phyloP scores from a whole-genome alignment of 1,284 basidiomycete species.

The Pseudozyma thailandica region DNA sequence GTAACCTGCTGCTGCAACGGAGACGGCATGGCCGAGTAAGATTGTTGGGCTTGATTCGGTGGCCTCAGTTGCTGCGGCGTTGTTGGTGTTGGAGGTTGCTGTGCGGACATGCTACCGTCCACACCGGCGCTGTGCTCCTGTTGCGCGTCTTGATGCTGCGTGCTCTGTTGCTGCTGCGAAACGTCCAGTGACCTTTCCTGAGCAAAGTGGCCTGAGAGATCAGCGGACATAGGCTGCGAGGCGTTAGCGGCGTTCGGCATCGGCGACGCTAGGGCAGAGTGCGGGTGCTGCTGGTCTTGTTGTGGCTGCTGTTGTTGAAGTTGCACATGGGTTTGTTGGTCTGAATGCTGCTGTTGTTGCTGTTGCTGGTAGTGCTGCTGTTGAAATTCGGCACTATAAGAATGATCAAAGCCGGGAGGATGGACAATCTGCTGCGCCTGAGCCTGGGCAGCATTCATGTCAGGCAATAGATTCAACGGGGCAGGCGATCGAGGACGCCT shows the following conservation, averaged over 20 bases:
- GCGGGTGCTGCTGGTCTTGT: constrained; percentile 20
- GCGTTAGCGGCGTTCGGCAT: too few relatives aligned
- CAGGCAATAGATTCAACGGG: constrained; percentile 13
- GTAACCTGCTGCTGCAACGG: constrained; percentile 30
- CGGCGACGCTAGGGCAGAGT: constrained; percentile 19
- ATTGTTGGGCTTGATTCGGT: constrained; percentile 20
- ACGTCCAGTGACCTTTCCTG: too few relatives aligned
- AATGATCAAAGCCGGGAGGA: constrained; percentile 15
- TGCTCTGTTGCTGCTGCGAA: constrained; percentile 7
- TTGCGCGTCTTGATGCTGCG: constrained; percentile 18
- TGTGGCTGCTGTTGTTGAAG: constrained; percentile 7
- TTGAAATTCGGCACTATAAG: constrained; percentile 17
- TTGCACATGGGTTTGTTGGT: constrained; percentile 14
- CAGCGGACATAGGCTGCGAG: constrained; percentile 7
- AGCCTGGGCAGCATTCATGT: constrained; percentile 25
- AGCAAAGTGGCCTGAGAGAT: constrained; percentile 7
- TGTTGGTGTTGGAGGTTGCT: constrained; percentile 13
- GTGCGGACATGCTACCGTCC: neutral
- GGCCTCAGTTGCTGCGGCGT: constrained; percentile 17
- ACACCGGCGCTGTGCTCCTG: constrained; percentile 5
- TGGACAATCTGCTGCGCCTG: constrained; percentile 29
- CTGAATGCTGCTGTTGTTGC: constrained; percentile 29
- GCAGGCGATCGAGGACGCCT: constrained; percentile 42
- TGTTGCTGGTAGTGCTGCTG: constrained; percentile 32
- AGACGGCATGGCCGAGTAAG: constrained; percentile 25